Evolutionary conservation across 176 grass and related monocot genomes (phyloP), one percentile per base, ranked within the genome.

Genomic region (Panicum miliaceum): DNA sequence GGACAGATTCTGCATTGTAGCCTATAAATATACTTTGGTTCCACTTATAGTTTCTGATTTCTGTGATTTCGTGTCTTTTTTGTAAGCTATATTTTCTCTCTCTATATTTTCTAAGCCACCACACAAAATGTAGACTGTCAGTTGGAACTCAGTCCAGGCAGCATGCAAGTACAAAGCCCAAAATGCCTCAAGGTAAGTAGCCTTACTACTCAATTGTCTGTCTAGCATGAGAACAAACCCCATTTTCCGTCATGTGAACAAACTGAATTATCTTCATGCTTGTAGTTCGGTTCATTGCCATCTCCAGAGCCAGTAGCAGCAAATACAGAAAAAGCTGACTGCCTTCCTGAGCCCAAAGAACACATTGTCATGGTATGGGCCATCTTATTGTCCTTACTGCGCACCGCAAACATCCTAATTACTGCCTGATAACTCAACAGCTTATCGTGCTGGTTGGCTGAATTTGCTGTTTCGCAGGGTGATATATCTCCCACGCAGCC

Each of bases 291-390:
- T 43, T 3, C 70, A 35, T 16, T 76, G 77, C 42, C 77, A 76
- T 81, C 46, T 36, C 47, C 7, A 4, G 68, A 86, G 35, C 35
- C 46, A 65, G 26, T 32, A 86, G 20, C 60, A 23, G 23, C 8
- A 11, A 65, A 66, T 86, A 22, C 58, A 43, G 68, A 66, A 54
- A 41, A n/a, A 66, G 0, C 34, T 0, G 47, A 5, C 16, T 8
- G 18, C 23, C 35, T 26, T 64, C 62, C 61, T 71, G 83, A 76
- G 45, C 63, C 53, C 19, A 16, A 81, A 71, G 64, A 19, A 41
- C 71, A 85, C 46, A 56, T 54, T 26, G 78, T 38, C 64, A 89
- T 81, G 88, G 88, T 89, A 82, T 37, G 57, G 23, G 12, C 1
- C 37, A 56, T 56, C 5, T 37, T 75, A 56, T 35, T 2, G 50